Conservation (phyloP, 176 grass and related monocot genomes). For the Themeda triandra region DNA sequence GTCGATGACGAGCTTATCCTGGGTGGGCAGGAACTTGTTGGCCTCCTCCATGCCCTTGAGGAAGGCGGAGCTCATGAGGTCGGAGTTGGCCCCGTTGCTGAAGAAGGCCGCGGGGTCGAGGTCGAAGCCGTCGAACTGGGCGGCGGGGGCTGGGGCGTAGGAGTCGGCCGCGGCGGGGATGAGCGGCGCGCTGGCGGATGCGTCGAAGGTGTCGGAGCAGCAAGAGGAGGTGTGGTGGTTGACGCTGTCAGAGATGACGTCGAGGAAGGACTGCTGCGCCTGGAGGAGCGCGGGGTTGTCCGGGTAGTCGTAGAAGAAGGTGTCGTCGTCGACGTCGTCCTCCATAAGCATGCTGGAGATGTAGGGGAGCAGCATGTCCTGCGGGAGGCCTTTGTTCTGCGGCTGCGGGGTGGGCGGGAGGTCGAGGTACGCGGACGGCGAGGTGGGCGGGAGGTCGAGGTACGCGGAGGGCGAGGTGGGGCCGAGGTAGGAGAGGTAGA, state of each 20-base stretch:
- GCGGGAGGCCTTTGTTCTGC: too few relatives aligned
- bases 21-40: slow-evolving; percentile 67
- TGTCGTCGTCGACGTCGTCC: slow-evolving; percentile 63
- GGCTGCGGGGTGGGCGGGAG: slow-evolving; percentile 37
- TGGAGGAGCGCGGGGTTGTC: slow-evolving; percentile 46
- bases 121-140: neutral
- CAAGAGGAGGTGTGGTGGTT: neutral
- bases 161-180: slow-evolving; percentile 19
- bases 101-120: slow-evolving; percentile 39
- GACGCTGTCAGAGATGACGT: slow-evolving; percentile 42
- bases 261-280: slow-evolving; percentile 65
- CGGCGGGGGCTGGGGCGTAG: neutral
- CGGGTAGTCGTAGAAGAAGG: slow-evolving; percentile 63
- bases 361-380: slow-evolving; percentile 45
- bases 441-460: slow-evolving; percentile 30
- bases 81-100: slow-evolving; percentile 37
- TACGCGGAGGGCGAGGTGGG: slow-evolving; percentile 35
- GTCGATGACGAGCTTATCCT: slow-evolving; percentile 39
- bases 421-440: slow-evolving; percentile 45
- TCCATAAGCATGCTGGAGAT: slow-evolving; percentile 74
- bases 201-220: neutral
- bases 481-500: slow-evolving; percentile 46
- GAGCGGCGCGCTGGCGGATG: neutral
- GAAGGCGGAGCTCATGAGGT: slow-evolving; percentile 57
- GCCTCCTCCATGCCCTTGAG: slow-evolving; percentile 78